These are phyloP conservation scores for Leccinum barrowsii DNA, from an alignment of 768 basidiomycete species.

Conservation along the genomic window DNA sequence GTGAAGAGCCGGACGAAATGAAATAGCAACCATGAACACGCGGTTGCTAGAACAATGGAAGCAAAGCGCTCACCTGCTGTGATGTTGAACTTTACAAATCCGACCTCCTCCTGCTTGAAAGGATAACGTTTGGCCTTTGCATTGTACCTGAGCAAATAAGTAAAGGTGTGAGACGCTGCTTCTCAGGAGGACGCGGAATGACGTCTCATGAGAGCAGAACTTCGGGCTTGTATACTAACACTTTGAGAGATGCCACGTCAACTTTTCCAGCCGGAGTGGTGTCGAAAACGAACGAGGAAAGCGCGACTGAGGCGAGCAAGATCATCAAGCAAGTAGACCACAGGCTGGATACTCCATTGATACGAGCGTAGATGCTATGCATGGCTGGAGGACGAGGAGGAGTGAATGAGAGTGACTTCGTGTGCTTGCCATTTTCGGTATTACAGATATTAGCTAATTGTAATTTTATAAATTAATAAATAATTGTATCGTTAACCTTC, in stretches of 20 bases:
- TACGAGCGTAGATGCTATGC: conserved; percentile 67
- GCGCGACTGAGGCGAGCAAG: conserved; percentile 63
- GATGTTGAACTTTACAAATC: conserved; percentile 78
- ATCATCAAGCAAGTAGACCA: conserved; percentile 74
- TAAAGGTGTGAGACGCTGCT: conserved; percentile 10
- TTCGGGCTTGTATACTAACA: conserved; percentile 47
- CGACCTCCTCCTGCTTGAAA: conserved; percentile 66
- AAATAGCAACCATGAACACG: conserved; percentile 27
- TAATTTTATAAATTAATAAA: not conserved
- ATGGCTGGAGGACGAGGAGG: conserved; percentile 34
- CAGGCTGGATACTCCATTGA: conserved; percentile 72
- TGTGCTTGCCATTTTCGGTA: conserved; percentile 10
- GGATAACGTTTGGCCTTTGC: conserved; percentile 52
- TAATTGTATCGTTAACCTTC: not conserved
- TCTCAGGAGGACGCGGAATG: conserved; percentile 8
- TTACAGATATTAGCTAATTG: not conserved
- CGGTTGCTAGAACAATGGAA: conserved; percentile 25
- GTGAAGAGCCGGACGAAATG: conserved; percentile 19
- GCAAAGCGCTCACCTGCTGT: conserved; percentile 58
- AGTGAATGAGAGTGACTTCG: too few relatives aligned
- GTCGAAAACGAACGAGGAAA: conserved; percentile 67
- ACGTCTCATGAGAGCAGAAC: conserved; percentile 5
- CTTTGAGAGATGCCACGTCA: conserved; percentile 64
- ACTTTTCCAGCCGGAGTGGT: conserved; percentile 56
- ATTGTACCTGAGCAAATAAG: conserved; percentile 37